Percentiles rank a stretch among this genome's conserved stretches.
These are phyloP conservation scores for Inonotus obliquus DNA, from an alignment of 1,284 basidiomycete species.

Conservation along the genomic window DNA sequence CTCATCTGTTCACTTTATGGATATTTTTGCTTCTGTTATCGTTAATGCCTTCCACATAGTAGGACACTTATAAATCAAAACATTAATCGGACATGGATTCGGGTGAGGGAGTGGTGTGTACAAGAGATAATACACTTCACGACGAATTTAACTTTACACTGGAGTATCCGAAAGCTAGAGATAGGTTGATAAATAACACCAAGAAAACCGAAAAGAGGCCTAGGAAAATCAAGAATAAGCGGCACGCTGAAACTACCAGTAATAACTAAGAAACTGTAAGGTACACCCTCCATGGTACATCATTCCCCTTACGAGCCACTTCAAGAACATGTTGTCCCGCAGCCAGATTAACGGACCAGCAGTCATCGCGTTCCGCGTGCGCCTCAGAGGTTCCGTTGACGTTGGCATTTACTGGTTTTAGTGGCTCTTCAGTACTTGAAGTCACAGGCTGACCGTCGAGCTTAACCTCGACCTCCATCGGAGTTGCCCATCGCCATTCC, in stretches of 20 bases:
- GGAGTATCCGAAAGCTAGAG: not conserved
- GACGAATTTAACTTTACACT: not conserved
- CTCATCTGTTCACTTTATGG: not conserved
- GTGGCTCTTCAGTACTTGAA: not conserved
- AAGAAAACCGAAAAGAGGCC: not conserved
- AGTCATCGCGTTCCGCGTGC: not conserved
- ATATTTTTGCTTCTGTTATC: not conserved
- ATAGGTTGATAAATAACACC: not conserved
- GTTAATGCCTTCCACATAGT: too few species aligned
- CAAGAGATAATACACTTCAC: not conserved
- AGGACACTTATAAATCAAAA: not conserved
- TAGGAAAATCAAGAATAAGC: not conserved
- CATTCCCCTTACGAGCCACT: constrained; percentile 13
- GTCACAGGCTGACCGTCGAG: constrained; percentile 9
- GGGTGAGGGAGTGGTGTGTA: not conserved
- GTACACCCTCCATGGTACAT: constrained; percentile 13
- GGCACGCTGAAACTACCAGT: not conserved
- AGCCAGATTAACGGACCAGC: constrained; percentile 13
- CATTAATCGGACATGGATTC: not conserved
- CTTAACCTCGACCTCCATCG: constrained; percentile 10
- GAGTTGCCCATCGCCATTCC: not conserved
- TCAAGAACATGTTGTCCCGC: constrained; percentile 16
- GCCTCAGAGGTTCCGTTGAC: not conserved
- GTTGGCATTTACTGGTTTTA: too few species aligned
- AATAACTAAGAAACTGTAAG: not conserved